Percentiles rank a stretch among this genome's conserved stretches.
Evolutionary conservation across 306 rosid genomes (phyloP).

Genomic region (Urtica urens): DNA sequence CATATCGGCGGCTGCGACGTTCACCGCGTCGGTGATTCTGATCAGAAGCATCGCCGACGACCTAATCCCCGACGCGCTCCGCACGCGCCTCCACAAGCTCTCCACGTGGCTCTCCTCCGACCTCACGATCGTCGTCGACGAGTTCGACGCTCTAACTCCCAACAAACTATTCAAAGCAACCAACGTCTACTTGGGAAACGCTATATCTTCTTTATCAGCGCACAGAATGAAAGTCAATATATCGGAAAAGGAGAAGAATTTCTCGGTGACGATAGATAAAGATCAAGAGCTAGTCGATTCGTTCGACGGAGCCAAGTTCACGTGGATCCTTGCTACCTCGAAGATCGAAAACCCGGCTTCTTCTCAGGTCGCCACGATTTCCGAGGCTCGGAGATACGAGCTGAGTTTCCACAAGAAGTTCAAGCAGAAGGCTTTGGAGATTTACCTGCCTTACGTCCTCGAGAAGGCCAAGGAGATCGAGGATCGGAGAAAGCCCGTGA

Average conservation of each 20-base stretch:
- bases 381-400: constrained; percentile 31
- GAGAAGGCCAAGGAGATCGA: constrained; percentile 17
- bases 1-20: constrained; percentile 31
- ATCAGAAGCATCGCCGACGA: constrained; percentile 22
- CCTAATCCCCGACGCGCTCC: constrained; percentile 27
- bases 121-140: constrained; percentile 33
- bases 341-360: constrained; percentile 10
- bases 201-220: constrained; percentile 13
- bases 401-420: constrained; percentile 34
- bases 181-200: constrained; percentile 31
- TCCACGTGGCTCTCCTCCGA: constrained; percentile 20
- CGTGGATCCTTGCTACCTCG: constrained; percentile 30
- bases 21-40: constrained; percentile 30
- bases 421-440: constrained; percentile 25
- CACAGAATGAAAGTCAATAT: constrained; percentile 29
- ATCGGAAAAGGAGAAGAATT: constrained; percentile 24
- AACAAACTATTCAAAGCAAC: constrained; percentile 44
- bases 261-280: constrained; percentile 30
- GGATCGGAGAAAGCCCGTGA: constrained; percentile 32
- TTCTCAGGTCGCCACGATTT: not conserved
- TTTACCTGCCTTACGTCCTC: constrained; percentile 34
- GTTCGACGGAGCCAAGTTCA: constrained; percentile 32
- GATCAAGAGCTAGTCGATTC: constrained; percentile 25
- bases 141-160: constrained; percentile 30
- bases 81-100: constrained; percentile 20